Evolutionary conservation across 352 stramenopile genomes (phyloP), one percentile per base, ranked within the genome.

Genomic region (Saprolegnia diclina): DNA sequence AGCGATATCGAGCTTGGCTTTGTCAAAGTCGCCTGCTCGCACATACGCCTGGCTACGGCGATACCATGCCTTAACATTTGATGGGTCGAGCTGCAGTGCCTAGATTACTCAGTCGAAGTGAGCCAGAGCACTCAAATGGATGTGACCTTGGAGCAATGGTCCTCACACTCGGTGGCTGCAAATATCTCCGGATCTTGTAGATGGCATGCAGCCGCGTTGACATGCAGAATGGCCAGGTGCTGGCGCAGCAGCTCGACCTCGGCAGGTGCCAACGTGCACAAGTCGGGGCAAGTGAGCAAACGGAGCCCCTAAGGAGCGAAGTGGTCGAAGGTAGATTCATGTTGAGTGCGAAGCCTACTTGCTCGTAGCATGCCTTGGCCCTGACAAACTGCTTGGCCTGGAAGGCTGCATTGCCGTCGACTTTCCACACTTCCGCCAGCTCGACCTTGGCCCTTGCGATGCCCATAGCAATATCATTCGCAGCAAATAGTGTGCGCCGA

Each of bases 11-110:
- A 57, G 22, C 21, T 90, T 56, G 4, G 82, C 83, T 9, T 80
- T 52, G 7, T 82, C 74, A 45, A 88, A 91, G 54, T 82, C 77
- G 56, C 89, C 91, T 22, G 71, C 73, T 14, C 73, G 65, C 5
- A 80, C 48, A 48, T 81, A 83, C 40, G 81, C 85, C 57, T 92
- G 83, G 53, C 83, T 87, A 48, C 83, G 79, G 32, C 79, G 75
- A 72, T 79, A 92, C 13, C 82, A 75, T 59, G 83, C 83, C 66
- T 93, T 93, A 11, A 77, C 67, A 66, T 89, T 81, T 29, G 52
- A 50, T 0, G 77, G 48, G 37, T 88, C 79, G 18, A 79, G 32
- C 29, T 73, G 55, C 24, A 93, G 65, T 4, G 56, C 56, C 56
- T 62, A 24, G 13, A 62, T 21, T 19, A 45, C 7, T n/a, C 10